Conservation (phyloP, 768 basidiomycete species). For the Panaeolus papilionaceus region DNA sequence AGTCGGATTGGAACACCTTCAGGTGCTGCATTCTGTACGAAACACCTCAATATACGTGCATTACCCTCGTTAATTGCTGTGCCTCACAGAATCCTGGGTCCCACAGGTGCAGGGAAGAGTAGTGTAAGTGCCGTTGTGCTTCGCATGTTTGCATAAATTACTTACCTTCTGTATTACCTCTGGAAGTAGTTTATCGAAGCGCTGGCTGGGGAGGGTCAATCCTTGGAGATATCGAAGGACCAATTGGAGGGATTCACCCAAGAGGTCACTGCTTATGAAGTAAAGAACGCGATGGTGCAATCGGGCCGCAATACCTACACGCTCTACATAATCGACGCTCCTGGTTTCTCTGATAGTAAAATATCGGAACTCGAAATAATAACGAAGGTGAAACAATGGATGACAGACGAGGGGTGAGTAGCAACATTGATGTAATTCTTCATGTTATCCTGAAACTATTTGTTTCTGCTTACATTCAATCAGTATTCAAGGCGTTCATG, state of each 20-base stretch:
- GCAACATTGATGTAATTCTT: not conserved
- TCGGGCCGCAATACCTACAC: not conserved
- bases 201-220: not conserved
- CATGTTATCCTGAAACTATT: not conserved
- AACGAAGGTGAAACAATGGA: not conserved
- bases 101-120: not conserved
- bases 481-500: not conserved
- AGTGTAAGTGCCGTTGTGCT: not conserved
- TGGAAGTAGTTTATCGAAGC: not conserved
- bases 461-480: not conserved
- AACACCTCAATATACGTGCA: not conserved
- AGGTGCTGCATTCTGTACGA: not conserved
- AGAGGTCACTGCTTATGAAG: not conserved
- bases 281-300: not conserved
- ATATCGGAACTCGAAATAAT: not conserved
- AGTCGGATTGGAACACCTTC: not conserved
- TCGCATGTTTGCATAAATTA: too few relatives aligned
- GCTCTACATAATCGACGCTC: not conserved
- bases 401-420: not conserved
- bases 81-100: not conserved
- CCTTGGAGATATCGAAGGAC: not conserved
- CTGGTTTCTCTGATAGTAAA: not conserved
- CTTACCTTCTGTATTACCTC: too few relatives aligned
- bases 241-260: not conserved
- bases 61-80: not conserved